Evolutionary conservation across 129 eudicot genomes (phyloP).

Genomic region (Chrysanthemum lavandulifolium): DNA sequence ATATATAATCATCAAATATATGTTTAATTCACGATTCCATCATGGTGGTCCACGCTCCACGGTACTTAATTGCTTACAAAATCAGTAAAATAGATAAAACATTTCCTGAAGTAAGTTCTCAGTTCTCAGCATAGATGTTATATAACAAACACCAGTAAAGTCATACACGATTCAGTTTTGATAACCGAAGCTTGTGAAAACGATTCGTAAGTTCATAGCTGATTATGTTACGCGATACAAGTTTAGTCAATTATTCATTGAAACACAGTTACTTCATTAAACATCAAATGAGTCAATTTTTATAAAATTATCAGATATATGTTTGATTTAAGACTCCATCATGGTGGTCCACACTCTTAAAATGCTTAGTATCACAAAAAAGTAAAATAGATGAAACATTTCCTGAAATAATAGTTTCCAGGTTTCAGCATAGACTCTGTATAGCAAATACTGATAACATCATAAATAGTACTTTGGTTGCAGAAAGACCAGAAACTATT

Average conservation of each 20-base stretch:
- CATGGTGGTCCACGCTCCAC: neutral
- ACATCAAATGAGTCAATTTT: too few relatives aligned
- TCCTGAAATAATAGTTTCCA: neutral
- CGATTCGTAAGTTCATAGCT: too few relatives aligned
- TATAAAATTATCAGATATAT: too few relatives aligned
- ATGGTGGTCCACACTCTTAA: too few relatives aligned
- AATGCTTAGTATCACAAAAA: too few relatives aligned
- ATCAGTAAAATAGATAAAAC: neutral
- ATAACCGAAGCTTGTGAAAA: too few relatives aligned
- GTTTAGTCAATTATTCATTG: too few relatives aligned
- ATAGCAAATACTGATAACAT: constrained; percentile 9
- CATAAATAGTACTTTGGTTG: neutral
- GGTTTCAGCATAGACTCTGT: neutral
- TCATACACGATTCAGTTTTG: neutral
- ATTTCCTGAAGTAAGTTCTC: neutral
- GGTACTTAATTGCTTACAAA: neutral
- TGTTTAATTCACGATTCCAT: neutral
- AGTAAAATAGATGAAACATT: neutral
- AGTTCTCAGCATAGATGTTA: neutral
- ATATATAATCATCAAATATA: neutral
- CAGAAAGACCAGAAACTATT: too few relatives aligned
- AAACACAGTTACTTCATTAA: too few relatives aligned
- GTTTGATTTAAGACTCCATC: too few relatives aligned
- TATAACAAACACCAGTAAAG: constrained; percentile 1
- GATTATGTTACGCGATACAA: too few relatives aligned